phyloP scores from a whole-genome alignment of 2,329 filamentous ascomycete species.

The Aspergillus pseudoglaucus region DNA sequence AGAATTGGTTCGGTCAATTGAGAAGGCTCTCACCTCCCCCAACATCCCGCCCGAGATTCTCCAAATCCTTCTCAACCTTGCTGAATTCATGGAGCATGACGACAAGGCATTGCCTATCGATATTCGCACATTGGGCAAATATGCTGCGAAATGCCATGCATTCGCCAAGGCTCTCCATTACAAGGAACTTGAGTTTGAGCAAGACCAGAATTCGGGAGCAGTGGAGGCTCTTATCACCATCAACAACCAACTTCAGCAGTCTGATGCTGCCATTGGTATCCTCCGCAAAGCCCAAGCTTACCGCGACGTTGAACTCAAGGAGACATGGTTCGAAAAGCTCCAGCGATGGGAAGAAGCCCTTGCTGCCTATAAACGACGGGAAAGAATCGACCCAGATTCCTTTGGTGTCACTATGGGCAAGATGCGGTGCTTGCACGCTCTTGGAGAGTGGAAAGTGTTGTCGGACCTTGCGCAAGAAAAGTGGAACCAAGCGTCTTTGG shows the following conservation, averaged over 20 bases:
- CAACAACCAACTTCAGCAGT: constrained; percentile 98
- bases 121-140: constrained; percentile 86
- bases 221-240: constrained; percentile 98
- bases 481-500: constrained; percentile 82
- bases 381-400: constrained; percentile 65
- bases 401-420: constrained; percentile 99
- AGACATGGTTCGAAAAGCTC: constrained; percentile 98
- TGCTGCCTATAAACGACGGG: constrained; percentile 82
- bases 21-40: constrained; percentile 88
- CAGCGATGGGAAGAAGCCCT: constrained; percentile 98
- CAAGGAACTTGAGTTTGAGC: constrained; percentile 96
- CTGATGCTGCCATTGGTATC: constrained; percentile 96
- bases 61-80: constrained; percentile 87
- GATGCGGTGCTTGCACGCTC: constrained; percentile 94
- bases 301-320: constrained; percentile 89
- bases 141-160: constrained; percentile 93
- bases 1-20: constrained; percentile 90
- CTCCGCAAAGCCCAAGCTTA: constrained; percentile 92
- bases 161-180: constrained; percentile 98
- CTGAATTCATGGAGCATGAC: constrained; percentile 99
- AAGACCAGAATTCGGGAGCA: constrained; percentile 90
- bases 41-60: constrained; percentile 95
- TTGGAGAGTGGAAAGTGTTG: constrained; percentile 94
- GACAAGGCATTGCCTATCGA: constrained; percentile 98
- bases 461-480: constrained; percentile 85